phyloP scores from a whole-genome alignment of 306 rosid species.

The Malus sieversii region DNA sequence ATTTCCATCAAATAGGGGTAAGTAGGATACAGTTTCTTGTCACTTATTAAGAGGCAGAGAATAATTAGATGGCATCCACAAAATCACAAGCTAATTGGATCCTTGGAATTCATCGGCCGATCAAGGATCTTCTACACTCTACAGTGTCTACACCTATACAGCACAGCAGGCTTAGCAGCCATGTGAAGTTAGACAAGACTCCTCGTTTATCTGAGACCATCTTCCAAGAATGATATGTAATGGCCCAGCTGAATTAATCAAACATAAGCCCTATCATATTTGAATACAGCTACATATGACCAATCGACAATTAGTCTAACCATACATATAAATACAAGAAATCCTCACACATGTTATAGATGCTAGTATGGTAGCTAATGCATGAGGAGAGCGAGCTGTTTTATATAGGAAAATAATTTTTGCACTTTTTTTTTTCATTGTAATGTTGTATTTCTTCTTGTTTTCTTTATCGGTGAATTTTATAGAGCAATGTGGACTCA shows the following conservation, averaged over 20 bases:
- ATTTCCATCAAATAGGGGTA: neutral
- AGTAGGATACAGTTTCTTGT: neutral
- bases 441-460: too few relatives aligned
- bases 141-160: too few relatives aligned
- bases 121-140: neutral
- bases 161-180: slow-evolving; percentile 4
- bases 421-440: too few relatives aligned
- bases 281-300: too few relatives aligned
- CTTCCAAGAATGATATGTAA: neutral
- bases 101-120: neutral
- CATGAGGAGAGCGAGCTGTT: too few relatives aligned
- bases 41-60: neutral
- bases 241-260: slow-evolving; percentile 9
- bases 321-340: too few relatives aligned
- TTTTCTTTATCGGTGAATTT: too few relatives aligned
- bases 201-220: neutral
- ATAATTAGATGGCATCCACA: neutral
- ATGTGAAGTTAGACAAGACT: neutral
- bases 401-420: too few relatives aligned
- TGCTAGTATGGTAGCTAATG: too few relatives aligned
- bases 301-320: too few relatives aligned
- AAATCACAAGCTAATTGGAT: neutral
- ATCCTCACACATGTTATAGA: too few relatives aligned
- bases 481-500: too few relatives aligned
- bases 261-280: neutral